phyloP scores from a whole-genome alignment of 345 rosid species.

The Dipteronia dyeriana region DNA sequence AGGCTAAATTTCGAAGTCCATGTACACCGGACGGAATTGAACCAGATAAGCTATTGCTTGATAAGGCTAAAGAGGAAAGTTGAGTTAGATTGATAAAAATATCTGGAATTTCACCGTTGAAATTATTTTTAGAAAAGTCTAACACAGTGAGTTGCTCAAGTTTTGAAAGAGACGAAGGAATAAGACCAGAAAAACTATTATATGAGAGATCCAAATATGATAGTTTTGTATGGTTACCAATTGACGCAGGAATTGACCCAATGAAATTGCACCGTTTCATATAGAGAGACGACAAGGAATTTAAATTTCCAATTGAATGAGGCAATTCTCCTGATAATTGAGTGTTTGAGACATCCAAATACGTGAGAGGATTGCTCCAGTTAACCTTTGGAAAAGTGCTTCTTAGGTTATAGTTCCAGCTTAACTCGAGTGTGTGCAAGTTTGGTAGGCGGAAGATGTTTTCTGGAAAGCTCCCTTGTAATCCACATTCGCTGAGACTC shows the following conservation, averaged over 20 bases:
- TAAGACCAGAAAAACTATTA: constrained; percentile 19
- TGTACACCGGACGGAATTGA: not conserved
- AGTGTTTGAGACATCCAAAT: constrained; percentile 7
- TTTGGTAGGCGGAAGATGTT: not conserved
- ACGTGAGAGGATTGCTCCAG: not conserved
- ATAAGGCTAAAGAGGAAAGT: not conserved
- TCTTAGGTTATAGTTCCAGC: no score
- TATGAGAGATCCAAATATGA: not conserved
- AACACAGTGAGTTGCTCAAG: not conserved
- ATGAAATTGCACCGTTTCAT: not conserved
- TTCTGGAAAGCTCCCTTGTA: constrained; percentile 18
- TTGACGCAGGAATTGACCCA: not conserved
- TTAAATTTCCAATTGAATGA: not conserved
- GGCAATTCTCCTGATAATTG: not conserved
- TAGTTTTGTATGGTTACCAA: constrained; percentile 10
- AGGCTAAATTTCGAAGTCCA: not conserved
- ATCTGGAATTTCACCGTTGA: constrained; percentile 29
- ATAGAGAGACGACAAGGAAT: not conserved
- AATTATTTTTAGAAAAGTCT: not conserved
- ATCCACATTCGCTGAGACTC: not conserved
- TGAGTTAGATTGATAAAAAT: not conserved
- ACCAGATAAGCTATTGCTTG: not conserved
- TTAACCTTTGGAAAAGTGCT: constrained; percentile 15
- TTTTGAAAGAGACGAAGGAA: constrained; percentile 20
- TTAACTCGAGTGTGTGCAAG: no score